Evolutionary conservation across 1,284 basidiomycete genomes (phyloP).

Genomic region (Jaminaea rosea): DNA sequence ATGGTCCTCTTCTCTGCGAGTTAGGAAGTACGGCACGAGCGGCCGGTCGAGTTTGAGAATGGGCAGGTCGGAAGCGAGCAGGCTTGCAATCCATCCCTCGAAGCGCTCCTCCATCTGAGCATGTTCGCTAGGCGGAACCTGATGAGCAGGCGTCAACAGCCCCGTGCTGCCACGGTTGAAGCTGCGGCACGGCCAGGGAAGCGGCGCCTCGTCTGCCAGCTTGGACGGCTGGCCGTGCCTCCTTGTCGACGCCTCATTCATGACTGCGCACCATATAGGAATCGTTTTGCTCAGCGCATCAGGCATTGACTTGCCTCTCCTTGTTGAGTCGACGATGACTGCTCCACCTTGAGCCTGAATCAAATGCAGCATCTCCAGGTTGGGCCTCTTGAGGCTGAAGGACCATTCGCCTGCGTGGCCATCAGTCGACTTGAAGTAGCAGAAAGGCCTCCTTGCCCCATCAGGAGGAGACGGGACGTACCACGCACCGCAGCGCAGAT

Average conservation of each 20-base stretch:
- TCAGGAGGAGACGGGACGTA: slow-evolving; percentile 60
- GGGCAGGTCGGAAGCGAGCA: slow-evolving; percentile 50
- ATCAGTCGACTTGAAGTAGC: slow-evolving; percentile 96
- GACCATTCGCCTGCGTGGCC: slow-evolving; percentile 63
- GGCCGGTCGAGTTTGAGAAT: slow-evolving; percentile 51
- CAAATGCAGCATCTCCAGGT: slow-evolving; percentile 66
- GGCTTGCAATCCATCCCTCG: slow-evolving; percentile 58
- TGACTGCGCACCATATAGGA: slow-evolving; percentile 87
- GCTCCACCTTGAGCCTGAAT: slow-evolving; percentile 55
- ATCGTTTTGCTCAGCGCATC: slow-evolving; percentile 91
- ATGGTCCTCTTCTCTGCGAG: background rate
- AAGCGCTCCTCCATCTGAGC: slow-evolving; percentile 60
- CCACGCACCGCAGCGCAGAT: slow-evolving; percentile 89
- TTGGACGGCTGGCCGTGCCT: slow-evolving; percentile 41
- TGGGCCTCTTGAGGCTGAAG: slow-evolving; percentile 55
- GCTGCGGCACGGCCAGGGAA: slow-evolving; percentile 24
- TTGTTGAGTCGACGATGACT: slow-evolving; percentile 82
- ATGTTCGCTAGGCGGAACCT: slow-evolving; percentile 55
- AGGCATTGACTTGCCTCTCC: slow-evolving; percentile 85
- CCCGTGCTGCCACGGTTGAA: slow-evolving; percentile 48
- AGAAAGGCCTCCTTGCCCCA: slow-evolving; percentile 51
- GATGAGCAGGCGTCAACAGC: background rate
- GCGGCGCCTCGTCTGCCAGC: slow-evolving; percentile 38
- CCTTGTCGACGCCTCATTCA: slow-evolving; percentile 60
- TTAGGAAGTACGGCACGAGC: slow-evolving; percentile 61